Evolutionary conservation across 1,139 yeast species (phyloP).

Genomic region (Arxiozyma bovina): DNA sequence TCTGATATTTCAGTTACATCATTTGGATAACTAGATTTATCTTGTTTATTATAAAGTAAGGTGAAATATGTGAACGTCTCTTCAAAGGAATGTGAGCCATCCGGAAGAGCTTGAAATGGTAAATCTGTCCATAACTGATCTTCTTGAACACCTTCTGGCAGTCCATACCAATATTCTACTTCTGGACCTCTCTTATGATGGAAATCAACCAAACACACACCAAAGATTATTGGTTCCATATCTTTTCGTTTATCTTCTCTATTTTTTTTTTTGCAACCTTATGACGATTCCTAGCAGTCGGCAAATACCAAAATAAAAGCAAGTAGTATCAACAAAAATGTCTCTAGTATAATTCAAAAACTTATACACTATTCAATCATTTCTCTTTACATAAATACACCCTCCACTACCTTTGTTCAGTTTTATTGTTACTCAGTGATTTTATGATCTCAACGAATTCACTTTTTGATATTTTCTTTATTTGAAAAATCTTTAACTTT

Average conservation of each 20-base stretch:
- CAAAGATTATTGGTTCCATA: conserved; percentile 43
- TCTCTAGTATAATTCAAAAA: background rate
- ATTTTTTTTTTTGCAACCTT: background rate
- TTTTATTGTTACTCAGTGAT: background rate
- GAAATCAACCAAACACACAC: conserved; percentile 84
- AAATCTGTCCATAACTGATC: conserved; percentile 69
- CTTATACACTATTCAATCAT: background rate
- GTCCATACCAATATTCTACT: conserved; percentile 83
- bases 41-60: conserved; percentile 59
- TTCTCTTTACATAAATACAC: no score
- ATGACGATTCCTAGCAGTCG: background rate
- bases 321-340: background rate
- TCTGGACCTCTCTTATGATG: conserved; percentile 95
- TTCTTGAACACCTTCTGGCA: conserved; percentile 38
- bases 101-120: conserved; percentile 93
- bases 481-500: background rate
- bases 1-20: conserved; percentile 31
- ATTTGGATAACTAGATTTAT: conserved; percentile 24
- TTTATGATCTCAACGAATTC: background rate
- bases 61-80: conserved; percentile 92
- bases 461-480: no score
- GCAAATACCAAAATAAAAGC: no score
- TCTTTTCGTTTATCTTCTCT: background rate
- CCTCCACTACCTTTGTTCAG: background rate
- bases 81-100: conserved; percentile 86